Evolutionary conservation across 176 grass and related monocot genomes (phyloP).

Genomic region (Juncus effusus): DNA sequence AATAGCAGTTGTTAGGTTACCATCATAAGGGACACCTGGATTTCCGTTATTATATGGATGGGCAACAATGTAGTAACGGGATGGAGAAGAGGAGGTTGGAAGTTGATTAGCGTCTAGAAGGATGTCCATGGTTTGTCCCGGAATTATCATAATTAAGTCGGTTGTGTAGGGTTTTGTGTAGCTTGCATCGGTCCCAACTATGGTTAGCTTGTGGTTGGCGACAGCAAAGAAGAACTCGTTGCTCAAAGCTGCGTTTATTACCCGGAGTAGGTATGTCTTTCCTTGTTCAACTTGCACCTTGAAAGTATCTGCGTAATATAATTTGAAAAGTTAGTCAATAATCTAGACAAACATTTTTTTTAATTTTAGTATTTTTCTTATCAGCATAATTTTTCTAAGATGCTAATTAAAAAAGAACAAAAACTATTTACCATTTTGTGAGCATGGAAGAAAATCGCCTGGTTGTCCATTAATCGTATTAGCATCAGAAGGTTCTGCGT

Average conservation of each 20-base stretch:
- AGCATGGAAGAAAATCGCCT: conserved; percentile 29
- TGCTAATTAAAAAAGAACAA: neutral
- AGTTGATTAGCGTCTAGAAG: conserved; percentile 40
- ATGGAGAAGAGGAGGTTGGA: conserved; percentile 27
- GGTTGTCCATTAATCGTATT: conserved; percentile 49
- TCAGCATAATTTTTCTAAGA: neutral
- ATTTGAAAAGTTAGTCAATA: too few species aligned
- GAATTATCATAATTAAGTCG: conserved; percentile 63
- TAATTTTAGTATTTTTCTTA: neutral
- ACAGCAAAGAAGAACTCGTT: conserved; percentile 75
- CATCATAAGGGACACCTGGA: conserved; percentile 14
- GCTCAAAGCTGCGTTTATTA: conserved; percentile 72
- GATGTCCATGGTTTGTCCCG: conserved; percentile 78
- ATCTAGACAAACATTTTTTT: neutral
- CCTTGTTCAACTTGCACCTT: conserved; percentile 47
- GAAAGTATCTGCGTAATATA: conserved; percentile 18
- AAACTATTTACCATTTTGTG: conserved; percentile 13
- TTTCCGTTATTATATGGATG: conserved; percentile 26
- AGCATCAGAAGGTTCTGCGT: conserved; percentile 39
- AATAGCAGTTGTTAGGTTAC: conserved; percentile 39
- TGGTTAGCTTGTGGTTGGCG: conserved; percentile 69
- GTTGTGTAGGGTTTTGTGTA: conserved; percentile 64
- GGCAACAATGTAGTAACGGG: conserved; percentile 70
- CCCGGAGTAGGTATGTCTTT: conserved; percentile 42
- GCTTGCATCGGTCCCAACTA: conserved; percentile 63